phyloP scores from a whole-genome alignment of 768 basidiomycete species.

The Pleurotus tuoliensis region DNA sequence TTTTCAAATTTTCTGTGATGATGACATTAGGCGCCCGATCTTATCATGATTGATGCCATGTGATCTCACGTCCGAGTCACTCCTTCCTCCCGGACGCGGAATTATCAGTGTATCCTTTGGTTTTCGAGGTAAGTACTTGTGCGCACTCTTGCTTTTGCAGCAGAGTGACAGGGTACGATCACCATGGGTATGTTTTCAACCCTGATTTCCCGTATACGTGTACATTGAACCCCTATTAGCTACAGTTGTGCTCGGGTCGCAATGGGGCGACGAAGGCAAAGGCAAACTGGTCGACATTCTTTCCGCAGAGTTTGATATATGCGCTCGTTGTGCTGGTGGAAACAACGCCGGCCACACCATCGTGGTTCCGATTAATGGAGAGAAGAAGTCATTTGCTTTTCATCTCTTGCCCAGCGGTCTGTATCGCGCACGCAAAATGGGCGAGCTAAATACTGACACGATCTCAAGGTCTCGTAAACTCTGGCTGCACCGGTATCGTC shows the following conservation, averaged over 20 bases:
- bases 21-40: no score
- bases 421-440: conserved; percentile 17
- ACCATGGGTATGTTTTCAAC: no score
- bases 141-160: no score
- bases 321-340: conserved; percentile 95
- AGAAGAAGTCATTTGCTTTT: conserved; percentile 88
- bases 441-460: background rate
- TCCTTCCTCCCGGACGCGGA: no score
- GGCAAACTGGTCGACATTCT: conserved; percentile 98
- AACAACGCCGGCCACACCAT: conserved; percentile 99
- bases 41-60: no score
- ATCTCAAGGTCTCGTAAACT: conserved; percentile 74
- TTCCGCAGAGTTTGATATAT: conserved; percentile 84
- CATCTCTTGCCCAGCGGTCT: conserved; percentile 91
- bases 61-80: no score
- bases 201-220: background rate
- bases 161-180: no score
- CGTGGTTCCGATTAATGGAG: conserved; percentile 70
- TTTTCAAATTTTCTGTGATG: no score
- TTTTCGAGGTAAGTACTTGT: no score
- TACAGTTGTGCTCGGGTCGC: conserved; percentile 79
- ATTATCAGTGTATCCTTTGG: no score
- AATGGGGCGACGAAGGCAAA: conserved; percentile 94
- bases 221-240: conserved; percentile 21
- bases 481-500: conserved; percentile 79